Conservation (phyloP, 2,329 filamentous ascomycete genomes). For the Hymenoscyphus repandus region DNA sequence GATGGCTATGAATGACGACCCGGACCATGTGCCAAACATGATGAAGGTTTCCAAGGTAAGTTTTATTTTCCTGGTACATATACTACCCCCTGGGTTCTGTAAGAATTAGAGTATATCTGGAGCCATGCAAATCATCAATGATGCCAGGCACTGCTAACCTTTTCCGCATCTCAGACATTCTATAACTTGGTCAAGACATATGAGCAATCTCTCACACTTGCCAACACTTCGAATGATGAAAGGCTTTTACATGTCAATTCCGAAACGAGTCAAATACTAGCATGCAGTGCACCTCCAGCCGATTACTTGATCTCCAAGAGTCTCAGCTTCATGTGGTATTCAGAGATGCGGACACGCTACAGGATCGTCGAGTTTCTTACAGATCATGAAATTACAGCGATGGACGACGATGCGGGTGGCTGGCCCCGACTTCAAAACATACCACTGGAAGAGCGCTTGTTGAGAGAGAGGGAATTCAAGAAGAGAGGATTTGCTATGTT, state of each 20-base stretch:
- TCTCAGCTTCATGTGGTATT: conserved; percentile 21
- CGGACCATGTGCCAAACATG: conserved; percentile 11
- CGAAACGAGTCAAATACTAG: conserved; percentile 5
- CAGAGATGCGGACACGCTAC: conserved; percentile 17
- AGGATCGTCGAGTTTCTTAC: conserved; percentile 16
- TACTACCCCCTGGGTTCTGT: neutral
- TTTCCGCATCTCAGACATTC: conserved; percentile 11
- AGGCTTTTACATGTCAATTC: conserved; percentile 13
- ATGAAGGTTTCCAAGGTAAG: conserved; percentile 20
- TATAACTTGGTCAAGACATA: conserved; percentile 18
- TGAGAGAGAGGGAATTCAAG: conserved; percentile 14
- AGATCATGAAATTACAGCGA: conserved; percentile 19
- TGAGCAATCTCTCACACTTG: conserved; percentile 17
- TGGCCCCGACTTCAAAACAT: conserved; percentile 21
- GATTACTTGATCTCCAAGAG: neutral
- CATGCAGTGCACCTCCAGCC: conserved; percentile 5
- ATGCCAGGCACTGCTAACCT: neutral
- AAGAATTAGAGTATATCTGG: neutral
- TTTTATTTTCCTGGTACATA: neutral
- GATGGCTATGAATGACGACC: conserved; percentile 14
- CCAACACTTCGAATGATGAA: neutral
- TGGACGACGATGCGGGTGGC: conserved; percentile 13
- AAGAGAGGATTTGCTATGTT: conserved; percentile 15
- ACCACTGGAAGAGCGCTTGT: conserved; percentile 9
- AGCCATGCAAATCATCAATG: neutral